A percentile compares a stretch with the other conserved stretches of the same genome.
These are phyloP conservation scores for Prunus mira DNA, from an alignment of 306 rosid genomes.

Conservation along the genomic window DNA sequence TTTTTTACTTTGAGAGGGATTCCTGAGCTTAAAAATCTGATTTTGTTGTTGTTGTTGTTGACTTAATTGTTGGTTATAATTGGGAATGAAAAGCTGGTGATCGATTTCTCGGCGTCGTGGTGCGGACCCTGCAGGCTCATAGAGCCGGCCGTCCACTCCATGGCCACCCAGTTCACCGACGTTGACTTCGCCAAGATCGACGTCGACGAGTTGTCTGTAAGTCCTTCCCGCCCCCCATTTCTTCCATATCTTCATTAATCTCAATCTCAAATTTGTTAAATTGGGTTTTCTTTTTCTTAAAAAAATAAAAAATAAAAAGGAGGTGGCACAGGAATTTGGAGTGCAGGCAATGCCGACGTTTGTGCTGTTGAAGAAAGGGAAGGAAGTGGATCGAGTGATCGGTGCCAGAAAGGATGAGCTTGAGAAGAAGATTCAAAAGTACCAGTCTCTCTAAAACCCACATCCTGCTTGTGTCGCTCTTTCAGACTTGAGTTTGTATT, in stretches of 20 bases:
- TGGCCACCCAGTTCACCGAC: constrained; percentile 50
- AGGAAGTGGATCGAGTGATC: constrained; percentile 56
- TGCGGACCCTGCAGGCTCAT: constrained; percentile 91
- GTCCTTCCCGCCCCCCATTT: not conserved
- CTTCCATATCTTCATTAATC: too few species aligned
- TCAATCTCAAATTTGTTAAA: not conserved
- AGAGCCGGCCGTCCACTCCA: constrained; percentile 57
- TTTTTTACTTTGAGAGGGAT: not conserved
- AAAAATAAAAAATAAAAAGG: constrained; percentile 18
- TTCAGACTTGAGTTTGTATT: not conserved
- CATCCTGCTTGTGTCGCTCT: too few species aligned
- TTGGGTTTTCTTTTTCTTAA: not conserved
- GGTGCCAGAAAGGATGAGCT: constrained; percentile 85
- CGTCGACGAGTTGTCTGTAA: constrained; percentile 77
- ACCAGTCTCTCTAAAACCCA: not conserved
- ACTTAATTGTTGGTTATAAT: not conserved
- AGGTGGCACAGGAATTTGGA: constrained; percentile 57
- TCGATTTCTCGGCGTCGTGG: constrained; percentile 94
- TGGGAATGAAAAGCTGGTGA: constrained; percentile 42
- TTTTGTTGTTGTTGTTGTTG: too few species aligned
- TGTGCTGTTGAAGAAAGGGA: constrained; percentile 67
- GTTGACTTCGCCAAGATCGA: constrained; percentile 83
- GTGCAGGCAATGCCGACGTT: constrained; percentile 94
- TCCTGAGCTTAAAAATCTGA: constrained; percentile 8
- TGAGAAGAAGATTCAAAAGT: constrained; percentile 48